phyloP scores from a whole-genome alignment of 176 grass and related monocot species.

The Eragrostis curvula region DNA sequence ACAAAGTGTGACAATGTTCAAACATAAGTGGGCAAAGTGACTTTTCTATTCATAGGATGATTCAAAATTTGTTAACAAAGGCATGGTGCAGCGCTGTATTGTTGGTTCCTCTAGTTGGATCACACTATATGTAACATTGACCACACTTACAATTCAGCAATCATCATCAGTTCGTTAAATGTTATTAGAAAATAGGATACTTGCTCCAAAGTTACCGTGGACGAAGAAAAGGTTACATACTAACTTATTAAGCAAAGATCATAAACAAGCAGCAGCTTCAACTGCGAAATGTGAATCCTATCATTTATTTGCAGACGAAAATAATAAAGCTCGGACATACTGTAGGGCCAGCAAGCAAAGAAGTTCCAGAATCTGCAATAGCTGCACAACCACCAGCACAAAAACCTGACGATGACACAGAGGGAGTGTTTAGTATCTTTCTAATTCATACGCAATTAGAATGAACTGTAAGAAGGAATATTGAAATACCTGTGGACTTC shows the following conservation, averaged over 20 bases:
- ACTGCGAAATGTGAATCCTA: not conserved
- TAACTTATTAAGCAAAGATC: not conserved
- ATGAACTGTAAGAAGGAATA: constrained; percentile 3
- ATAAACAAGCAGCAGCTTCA: not conserved
- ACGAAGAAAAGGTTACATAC: not conserved
- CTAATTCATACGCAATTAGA: not conserved
- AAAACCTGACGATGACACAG: constrained; percentile 57
- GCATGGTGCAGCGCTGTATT: not conserved
- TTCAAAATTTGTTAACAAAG: not conserved
- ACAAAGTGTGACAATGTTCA: not conserved
- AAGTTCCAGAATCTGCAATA: constrained; percentile 98
- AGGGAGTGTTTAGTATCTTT: not conserved
- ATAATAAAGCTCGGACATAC: constrained; percentile 48
- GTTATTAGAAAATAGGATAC: not conserved
- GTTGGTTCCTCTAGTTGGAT: not conserved
- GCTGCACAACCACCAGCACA: constrained; percentile 74
- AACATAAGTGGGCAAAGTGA: too few species aligned
- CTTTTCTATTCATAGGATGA: too few species aligned
- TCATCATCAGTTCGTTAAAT: not conserved
- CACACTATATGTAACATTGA: not conserved
- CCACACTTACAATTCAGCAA: not conserved
- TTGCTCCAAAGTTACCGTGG: not conserved
- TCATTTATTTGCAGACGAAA: not conserved
- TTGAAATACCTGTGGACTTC: constrained; percentile 74
- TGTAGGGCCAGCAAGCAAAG: constrained; percentile 91